Evolutionary conservation across 2,329 filamentous ascomycete species (phyloP).

Genomic region (Magnaporthiopsis rhizophila): DNA sequence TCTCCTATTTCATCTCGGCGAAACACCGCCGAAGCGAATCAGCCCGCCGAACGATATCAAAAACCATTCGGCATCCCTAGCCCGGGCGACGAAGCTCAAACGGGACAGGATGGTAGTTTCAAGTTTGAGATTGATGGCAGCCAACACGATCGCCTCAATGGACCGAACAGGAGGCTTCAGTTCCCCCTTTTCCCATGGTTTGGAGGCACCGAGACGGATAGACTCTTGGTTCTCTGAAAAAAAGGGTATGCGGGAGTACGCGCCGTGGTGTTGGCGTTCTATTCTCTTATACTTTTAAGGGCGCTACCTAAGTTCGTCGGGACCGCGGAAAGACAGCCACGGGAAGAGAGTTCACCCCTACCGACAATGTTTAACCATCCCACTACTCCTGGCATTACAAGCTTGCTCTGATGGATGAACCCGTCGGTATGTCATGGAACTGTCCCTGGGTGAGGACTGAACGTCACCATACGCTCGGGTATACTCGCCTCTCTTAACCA

Average conservation of each 20-base stretch:
- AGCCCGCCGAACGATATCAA: neutral
- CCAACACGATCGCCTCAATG: neutral
- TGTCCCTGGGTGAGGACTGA: no score
- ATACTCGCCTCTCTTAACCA: no score
- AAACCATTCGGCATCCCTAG: neutral
- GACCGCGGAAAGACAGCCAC: no score
- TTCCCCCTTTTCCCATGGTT: constrained; percentile 13
- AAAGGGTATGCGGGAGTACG: no score
- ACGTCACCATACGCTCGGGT: no score
- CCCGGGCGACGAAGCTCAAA: neutral
- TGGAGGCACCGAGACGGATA: constrained; percentile 8
- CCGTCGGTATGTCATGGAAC: no score
- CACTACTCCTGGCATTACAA: no score
- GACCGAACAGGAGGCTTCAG: constrained; percentile 5
- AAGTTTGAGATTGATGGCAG: neutral
- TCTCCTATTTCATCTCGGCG: neutral
- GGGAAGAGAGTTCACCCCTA: no score
- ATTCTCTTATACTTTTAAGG: neutral
- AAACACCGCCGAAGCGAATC: neutral
- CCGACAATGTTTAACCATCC: no score
- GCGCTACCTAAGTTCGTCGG: no score
- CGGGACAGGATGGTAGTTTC: neutral
- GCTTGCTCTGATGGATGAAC: no score
- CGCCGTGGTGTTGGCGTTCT: no score
- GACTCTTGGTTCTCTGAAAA: neutral